Conservation (phyloP, 345 rosid genomes). For the Cardamine chenopodiifolia region DNA sequence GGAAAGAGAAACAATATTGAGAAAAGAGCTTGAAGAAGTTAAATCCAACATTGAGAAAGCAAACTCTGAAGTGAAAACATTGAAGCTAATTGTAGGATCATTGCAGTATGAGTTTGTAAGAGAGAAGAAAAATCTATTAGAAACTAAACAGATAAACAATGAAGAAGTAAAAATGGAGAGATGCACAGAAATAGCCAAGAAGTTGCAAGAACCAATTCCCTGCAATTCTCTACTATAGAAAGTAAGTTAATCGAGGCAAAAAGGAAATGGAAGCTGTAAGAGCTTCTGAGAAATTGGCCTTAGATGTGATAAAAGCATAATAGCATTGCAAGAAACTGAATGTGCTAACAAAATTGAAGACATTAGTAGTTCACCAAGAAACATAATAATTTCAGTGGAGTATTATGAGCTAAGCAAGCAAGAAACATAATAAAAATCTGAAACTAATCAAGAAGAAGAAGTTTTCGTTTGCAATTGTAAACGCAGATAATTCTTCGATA, state of each 20-base stretch:
- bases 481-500: too few relatives aligned
- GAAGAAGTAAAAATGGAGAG: conserved; percentile 66
- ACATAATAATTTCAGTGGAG: conserved; percentile 70
- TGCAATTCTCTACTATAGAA: too few relatives aligned
- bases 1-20: conserved; percentile 53
- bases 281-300: conserved; percentile 87
- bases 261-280: conserved; percentile 88
- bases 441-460: too few relatives aligned
- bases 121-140: conserved; percentile 58
- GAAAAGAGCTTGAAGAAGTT: conserved; percentile 82
- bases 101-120: conserved; percentile 65
- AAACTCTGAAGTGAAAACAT: conserved; percentile 62
- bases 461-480: too few relatives aligned
- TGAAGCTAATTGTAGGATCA: conserved; percentile 70
- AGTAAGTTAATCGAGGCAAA: conserved; percentile 62
- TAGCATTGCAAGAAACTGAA: conserved; percentile 83
- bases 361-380: conserved; percentile 38
- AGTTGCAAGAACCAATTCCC: conserved; percentile 61
- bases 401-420: conserved; percentile 82
- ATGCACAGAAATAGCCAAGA: conserved; percentile 63
- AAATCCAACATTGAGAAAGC: conserved; percentile 76
- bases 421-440: too few relatives aligned
- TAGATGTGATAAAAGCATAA: conserved; percentile 85
- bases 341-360: conserved; percentile 42
- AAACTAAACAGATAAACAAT: conserved; percentile 58